Evolutionary conservation across 1,284 basidiomycete species (phyloP), one percentile per base, ranked within the genome.

Genomic region (Leccinum griseonigrum): DNA sequence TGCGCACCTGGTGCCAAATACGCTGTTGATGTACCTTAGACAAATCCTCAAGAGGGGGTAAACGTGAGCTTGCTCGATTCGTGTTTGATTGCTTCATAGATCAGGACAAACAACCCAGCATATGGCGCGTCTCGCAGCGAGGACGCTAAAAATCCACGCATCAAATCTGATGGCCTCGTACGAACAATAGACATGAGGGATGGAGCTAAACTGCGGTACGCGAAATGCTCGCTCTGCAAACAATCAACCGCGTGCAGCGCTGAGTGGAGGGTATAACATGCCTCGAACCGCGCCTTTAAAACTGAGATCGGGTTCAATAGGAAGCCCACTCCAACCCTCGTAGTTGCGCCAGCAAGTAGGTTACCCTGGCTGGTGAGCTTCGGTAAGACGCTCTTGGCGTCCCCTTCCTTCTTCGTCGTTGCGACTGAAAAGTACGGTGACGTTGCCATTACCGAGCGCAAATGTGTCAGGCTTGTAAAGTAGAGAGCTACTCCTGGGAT

Each of bases 101-200:
- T 87, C 1, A 95, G 86, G 18, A 98, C 83, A 68, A 98, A 99
- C 8, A 99, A 75, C 0, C 97, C 97, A 0, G 97, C 96, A 69
- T 98, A 97, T 0, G 97, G 97, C 2, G 97, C 97, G 73, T 99
- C 97, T 40, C 97, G 84, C 26, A 97, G 79, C 0, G 95, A 93
- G 1, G 95, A 96, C 0, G 96, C 94, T 34, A 92, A 76, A 69
- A 97, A 92, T 0, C 96, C 97, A 60, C 93, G 88, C 72, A 96
- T 89, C 34, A 97, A 81, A 62, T 95, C 95, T 38, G 86, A 83
- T 2, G 93, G 85, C 0, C 97, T 95, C 54, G 83, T 83, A 9
- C 84, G 85, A 4, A 84, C 76, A 26, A 98, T 84, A 2, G 85
- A 81, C 4, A 78, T 62, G 60, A 93, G 76, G 0, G 91, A 90